Evolutionary conservation across 2,329 filamentous ascomycete genomes (phyloP).

Genomic region (Colletotrichum cuscutae): DNA sequence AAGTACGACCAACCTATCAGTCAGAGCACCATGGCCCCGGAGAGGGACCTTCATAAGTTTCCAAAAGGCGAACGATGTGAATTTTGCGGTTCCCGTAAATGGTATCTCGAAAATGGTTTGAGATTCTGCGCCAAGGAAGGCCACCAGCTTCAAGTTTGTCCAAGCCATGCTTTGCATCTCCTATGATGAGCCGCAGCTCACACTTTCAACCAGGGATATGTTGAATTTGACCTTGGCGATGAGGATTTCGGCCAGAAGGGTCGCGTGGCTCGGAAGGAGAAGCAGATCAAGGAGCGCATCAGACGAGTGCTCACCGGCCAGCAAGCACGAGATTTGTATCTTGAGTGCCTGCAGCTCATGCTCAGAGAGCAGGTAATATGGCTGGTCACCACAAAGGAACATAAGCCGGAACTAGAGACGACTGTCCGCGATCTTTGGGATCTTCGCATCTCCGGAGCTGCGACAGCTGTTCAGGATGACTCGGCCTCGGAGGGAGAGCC

Average conservation of each 20-base stretch:
- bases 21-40: conserved; percentile 48
- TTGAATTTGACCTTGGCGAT: conserved; percentile 69
- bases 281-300: conserved; percentile 63
- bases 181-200: neutral
- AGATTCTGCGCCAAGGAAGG: conserved; percentile 80
- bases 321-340: conserved; percentile 79
- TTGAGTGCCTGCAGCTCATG: conserved; percentile 86
- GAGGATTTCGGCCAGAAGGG: conserved; percentile 75
- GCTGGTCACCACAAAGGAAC: conserved; percentile 73
- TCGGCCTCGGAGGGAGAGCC: conserved; percentile 41
- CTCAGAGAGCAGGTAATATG: conserved; percentile 83
- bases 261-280: conserved; percentile 64
- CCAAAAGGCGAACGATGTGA: conserved; percentile 65
- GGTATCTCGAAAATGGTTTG: conserved; percentile 79
- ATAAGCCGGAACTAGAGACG: conserved; percentile 79
- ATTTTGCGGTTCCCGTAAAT: conserved; percentile 76
- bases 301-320: conserved; percentile 70
- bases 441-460: conserved; percentile 66
- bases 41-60: conserved; percentile 60
- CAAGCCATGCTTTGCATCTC: neutral
- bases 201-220: conserved; percentile 54
- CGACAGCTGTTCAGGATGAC: conserved; percentile 43
- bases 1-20: neutral
- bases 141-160: conserved; percentile 77
- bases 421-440: conserved; percentile 89